A percentile compares a stretch with the other conserved stretches of the same genome.
Conservation (phyloP, 345 rosid genomes). For the Rhizophora apiculata region DNA sequence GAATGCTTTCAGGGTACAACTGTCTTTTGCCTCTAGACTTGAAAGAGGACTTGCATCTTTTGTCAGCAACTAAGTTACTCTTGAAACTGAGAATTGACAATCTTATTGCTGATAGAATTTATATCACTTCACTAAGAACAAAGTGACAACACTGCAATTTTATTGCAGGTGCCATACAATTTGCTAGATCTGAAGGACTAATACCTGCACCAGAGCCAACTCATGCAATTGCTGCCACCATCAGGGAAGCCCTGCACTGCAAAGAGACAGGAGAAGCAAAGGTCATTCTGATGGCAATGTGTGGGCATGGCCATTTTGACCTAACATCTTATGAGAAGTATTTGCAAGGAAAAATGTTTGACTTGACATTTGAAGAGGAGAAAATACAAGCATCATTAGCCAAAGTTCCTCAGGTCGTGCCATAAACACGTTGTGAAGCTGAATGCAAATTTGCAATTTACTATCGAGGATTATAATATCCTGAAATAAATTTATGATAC, state of each 20-base stretch:
- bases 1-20: slow-evolving; percentile 77
- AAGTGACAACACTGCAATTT: background rate
- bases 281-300: slow-evolving; percentile 87
- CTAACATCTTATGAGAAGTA: slow-evolving; percentile 75
- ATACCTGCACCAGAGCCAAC: slow-evolving; percentile 94
- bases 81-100: background rate
- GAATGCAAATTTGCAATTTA: too few relatives aligned
- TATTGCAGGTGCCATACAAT: slow-evolving; percentile 74
- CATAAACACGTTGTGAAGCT: slow-evolving; percentile 5
- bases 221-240: slow-evolving; percentile 92
- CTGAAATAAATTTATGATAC: too few relatives aligned
- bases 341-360: slow-evolving; percentile 68
- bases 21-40: background rate
- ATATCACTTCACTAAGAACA: background rate
- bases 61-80: background rate
- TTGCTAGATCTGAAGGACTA: slow-evolving; percentile 83
- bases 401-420: slow-evolving; percentile 53
- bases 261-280: slow-evolving; percentile 74
- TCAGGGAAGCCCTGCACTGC: slow-evolving; percentile 80
- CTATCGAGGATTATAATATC: too few relatives aligned
- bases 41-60: background rate
- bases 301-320: slow-evolving; percentile 98
- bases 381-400: slow-evolving; percentile 58
- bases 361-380: slow-evolving; percentile 66
- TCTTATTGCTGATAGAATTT: background rate